Base-by-base conservation (phyloP, 2,329 filamentous ascomycete genomes). In the Purpureocillium lavendulum region DNA sequence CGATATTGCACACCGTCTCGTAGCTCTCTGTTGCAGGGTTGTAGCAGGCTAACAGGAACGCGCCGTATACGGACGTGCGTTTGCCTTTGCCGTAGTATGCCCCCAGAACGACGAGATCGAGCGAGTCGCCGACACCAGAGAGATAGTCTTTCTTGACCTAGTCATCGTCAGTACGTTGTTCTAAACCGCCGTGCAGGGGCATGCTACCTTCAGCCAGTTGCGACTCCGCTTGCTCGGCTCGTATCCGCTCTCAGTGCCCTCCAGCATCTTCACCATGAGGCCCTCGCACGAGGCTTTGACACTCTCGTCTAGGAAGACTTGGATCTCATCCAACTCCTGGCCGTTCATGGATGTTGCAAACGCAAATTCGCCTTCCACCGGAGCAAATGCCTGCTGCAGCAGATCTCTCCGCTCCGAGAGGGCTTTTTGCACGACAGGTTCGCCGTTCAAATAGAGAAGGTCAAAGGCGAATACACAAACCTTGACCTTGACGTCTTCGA, bases 181-280 rank as follows among this genome's bases (percentile, higher is more conserved):
- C 30, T 7, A 13, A 13, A 9, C 26, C 7, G 16, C 13, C n/a
- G 7, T 15, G 9, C 3, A 7, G 7, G 16, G 3, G 15, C 7
- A 28, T 14, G 28, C 57, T 70, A 85, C 83, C 73, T 98, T 98
- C 48, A 98, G 83, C 92, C 92, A 98, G 57, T 98, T 98, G 43
- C 92, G 85, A 63, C 87, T 94, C 48, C 92, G 83, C 60, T 94
- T 95, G 54, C 87, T 94, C 15, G 92, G 92, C 64, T 97, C 90
- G 58, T 98, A 98, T 52, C 86, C 87, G 50, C 87, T 94, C 62
- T 96, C 90, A 7, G 77, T 70, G 1, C 90, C 92, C 58, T 97
- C 90, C 43, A 98, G 67, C 92, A 98, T 98, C 70, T 98, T 98
- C 12, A 98, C 92, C 92, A 98, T 98, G 39, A 98, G 70, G 10